Conservation (phyloP, 768 basidiomycete species). For the Rhodotorula sphaerocarpa region DNA sequence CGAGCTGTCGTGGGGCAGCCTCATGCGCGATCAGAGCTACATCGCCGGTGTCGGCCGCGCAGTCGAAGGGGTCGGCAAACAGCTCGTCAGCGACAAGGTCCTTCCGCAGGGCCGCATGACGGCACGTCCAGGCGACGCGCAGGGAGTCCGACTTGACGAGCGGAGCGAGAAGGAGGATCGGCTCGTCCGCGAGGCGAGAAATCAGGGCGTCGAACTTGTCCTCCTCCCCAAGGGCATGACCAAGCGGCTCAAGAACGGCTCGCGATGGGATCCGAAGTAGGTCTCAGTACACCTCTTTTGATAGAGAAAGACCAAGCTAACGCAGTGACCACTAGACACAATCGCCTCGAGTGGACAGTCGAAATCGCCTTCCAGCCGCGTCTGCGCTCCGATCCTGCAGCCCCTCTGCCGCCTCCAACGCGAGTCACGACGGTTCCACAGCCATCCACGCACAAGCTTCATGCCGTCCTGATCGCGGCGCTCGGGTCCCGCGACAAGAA, state of each 20-base stretch:
- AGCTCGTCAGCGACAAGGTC: slow-evolving; percentile 23
- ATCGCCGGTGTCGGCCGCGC: slow-evolving; percentile 27
- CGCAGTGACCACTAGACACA: slow-evolving; percentile 4
- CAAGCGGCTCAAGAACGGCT: slow-evolving; percentile 25
- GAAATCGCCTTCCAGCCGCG: slow-evolving; percentile 28
- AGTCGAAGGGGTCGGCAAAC: slow-evolving; percentile 22
- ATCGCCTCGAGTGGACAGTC: slow-evolving; percentile 31
- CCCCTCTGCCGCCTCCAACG: background rate
- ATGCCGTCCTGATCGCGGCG: slow-evolving; percentile 7
- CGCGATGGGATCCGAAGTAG: slow-evolving; percentile 31
- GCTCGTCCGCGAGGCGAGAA: slow-evolving; percentile 28
- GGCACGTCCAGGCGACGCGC: background rate
- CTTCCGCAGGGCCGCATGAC: slow-evolving; percentile 23
- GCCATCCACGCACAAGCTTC: background rate
- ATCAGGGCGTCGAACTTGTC: slow-evolving; percentile 28
- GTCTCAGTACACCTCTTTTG: background rate
- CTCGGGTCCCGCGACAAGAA: slow-evolving; percentile 17
- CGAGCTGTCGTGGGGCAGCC: slow-evolving; percentile 31
- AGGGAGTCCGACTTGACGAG: slow-evolving; percentile 24
- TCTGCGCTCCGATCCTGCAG: slow-evolving; percentile 11
- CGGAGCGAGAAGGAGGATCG: slow-evolving; percentile 31
- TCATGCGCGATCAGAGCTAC: slow-evolving; percentile 34
- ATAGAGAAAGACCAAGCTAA: too few species aligned
- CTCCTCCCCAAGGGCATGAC: slow-evolving; percentile 34
- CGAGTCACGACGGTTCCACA: slow-evolving; percentile 10